Base-by-base conservation (phyloP, 768 basidiomycete genomes). In the Fomitopsis serialis region DNA sequence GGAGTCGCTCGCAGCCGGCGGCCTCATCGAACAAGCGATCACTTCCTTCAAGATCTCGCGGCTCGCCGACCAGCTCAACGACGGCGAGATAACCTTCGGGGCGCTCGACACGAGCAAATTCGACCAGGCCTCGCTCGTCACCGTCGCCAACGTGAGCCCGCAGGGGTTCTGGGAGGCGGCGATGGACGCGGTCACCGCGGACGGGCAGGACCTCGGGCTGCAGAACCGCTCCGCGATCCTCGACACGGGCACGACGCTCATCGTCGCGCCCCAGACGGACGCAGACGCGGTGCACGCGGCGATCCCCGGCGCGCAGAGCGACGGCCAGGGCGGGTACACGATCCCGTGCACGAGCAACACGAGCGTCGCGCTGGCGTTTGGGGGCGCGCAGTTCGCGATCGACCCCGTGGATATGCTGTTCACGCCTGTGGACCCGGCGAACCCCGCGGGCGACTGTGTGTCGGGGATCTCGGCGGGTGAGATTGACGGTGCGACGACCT, bases 41-140 rank as follows among this genome's bases (percentile, higher is more conserved):
- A 79, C 82, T 10, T 88, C 89, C 9, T 92, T 79, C 79, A 92
- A 88, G 72, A 82, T 95, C 52, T 76, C 88, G 2, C 87, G 92
- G 53, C 70, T 85, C 32, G 74, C 78, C 9, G 89, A 92, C 63
- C 70, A 77, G 60, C 67, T 72, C 64, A 85, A 86, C 59, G 86
- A 91, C 59, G 91, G 91, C 48, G 78, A 90, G 69, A 78, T 93
- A 54, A 90, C 90, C 8, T 88, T 94, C 57, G 92, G 91, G 32
- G 85, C 78, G 12, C 75, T 91, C 32, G 88, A 93, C 68, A 12
- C 70, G 9, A 72, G 78, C 56, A 90, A 92, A 68, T 89, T 90
- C 65, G 77, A 84, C 58, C 52, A 74, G 6, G 54, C 61, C 17
- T 84, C 87, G 2, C 73, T 89, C 35, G 74, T 78, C 42, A 81